phyloP scores from a whole-genome alignment of 371 early-diverging fungal species.

The Syncephalastrum monosporum region DNA sequence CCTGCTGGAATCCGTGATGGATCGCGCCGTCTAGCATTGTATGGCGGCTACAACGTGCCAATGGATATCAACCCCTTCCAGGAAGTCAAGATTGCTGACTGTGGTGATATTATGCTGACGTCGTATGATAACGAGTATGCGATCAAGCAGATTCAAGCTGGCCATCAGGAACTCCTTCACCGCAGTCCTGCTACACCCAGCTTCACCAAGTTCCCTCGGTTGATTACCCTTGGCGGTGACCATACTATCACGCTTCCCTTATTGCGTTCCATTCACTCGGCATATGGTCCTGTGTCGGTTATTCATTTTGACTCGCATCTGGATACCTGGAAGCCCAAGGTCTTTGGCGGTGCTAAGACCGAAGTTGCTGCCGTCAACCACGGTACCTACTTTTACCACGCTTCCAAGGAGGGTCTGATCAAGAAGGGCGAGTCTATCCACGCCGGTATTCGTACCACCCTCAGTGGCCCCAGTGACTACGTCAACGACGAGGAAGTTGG shows the following conservation, averaged over 20 bases:
- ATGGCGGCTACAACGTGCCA: slow-evolving; percentile 25
- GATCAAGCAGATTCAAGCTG: slow-evolving; percentile 12
- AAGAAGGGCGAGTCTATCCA: slow-evolving; percentile 32
- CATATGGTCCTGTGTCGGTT: slow-evolving; percentile 29
- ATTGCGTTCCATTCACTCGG: slow-evolving; percentile 16
- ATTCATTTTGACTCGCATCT: slow-evolving; percentile 38
- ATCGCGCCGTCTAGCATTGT: slow-evolving; percentile 14
- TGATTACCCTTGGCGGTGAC: slow-evolving; percentile 28
- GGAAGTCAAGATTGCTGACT: slow-evolving; percentile 22
- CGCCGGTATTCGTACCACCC: slow-evolving; percentile 35
- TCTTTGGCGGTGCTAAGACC: slow-evolving; percentile 10
- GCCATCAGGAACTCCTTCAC: slow-evolving; percentile 17
- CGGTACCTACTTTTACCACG: slow-evolving; percentile 33
- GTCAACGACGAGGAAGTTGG: slow-evolving; percentile 26
- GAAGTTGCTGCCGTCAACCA: slow-evolving; percentile 20
- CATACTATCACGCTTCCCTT: slow-evolving; percentile 26
- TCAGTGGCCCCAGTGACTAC: slow-evolving; percentile 25
- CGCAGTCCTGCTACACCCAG: slow-evolving; percentile 11
- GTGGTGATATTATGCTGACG: slow-evolving; percentile 27
- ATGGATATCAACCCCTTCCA: slow-evolving; percentile 24
- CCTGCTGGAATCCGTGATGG: slow-evolving; percentile 32
- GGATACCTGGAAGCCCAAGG: slow-evolving; percentile 24
- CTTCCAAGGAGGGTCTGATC: slow-evolving; percentile 37
- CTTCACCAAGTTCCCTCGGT: slow-evolving; percentile 9
- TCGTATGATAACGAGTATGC: slow-evolving; percentile 20